Evolutionary conservation across 352 stramenopile species (phyloP), one percentile per base, ranked within the genome.

Genomic region (Phytophthora lateralis): DNA sequence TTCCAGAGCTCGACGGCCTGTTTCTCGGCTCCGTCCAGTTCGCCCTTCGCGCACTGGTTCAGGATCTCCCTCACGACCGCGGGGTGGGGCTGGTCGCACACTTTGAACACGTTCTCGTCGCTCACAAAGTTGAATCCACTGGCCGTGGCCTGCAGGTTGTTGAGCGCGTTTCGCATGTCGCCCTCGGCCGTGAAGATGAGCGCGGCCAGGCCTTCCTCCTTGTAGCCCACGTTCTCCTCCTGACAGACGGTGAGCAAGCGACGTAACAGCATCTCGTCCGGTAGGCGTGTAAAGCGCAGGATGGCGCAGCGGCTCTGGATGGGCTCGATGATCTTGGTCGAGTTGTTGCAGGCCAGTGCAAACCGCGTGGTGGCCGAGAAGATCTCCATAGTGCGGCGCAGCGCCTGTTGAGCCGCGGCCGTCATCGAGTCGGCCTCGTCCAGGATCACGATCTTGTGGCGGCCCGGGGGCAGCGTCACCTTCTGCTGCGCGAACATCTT

Each of bases 401-500:
- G 73, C 6, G 97, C 97, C 73, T 99, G 97, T 78, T 99, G 98
- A 1, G 98, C 97, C 2, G 95, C 95, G 4, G 82, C 82, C 3
- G 98, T 99, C 97, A 99, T 99, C 35, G 80, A 95, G 63, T 99
- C 98, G 7, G 97, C 97, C 71, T 99, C 98, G 68, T 99, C 98
- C 24, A 99, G 79, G 70, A 99, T 99, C 64, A 99, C 97, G 61
- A 99, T 97, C 80, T 99, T 99, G 72, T 99, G 97, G 27, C 86
- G 80, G 1, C 87, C 86, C 0, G 88, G 83, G 7, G 92, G 90
- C 17, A 98, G 79, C 62, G 86, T 96, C 59, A 99, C 96, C 75
- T 99, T 99, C 66, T 99, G 98, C 80, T 99, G 96, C 43, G 97
- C 97, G 81, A 99, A 99, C 73, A 97, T 97, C 76, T 99, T 99